Evolutionary conservation across 2,329 filamentous ascomycete genomes (phyloP).

Genomic region (Apiospora saccharicola): DNA sequence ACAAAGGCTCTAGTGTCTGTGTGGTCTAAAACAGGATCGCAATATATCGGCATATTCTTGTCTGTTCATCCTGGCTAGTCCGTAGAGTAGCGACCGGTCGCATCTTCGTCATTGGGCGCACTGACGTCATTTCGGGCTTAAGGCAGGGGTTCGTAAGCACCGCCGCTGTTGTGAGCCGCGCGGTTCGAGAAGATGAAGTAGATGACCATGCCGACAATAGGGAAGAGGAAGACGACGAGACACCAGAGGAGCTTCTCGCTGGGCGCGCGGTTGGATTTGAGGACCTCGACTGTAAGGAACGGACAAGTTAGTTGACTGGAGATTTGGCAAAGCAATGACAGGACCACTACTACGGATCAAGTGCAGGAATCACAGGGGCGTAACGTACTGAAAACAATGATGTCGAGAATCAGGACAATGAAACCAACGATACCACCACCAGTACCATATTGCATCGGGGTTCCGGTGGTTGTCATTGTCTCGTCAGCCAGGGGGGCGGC

Average conservation of each 20-base stretch:
- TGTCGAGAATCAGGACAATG: conserved; percentile 67
- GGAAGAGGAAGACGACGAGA: conserved; percentile 70
- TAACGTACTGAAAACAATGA: conserved; percentile 67
- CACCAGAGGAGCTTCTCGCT: conserved; percentile 68
- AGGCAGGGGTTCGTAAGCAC: conserved; percentile 61
- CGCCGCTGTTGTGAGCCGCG: conserved; percentile 57
- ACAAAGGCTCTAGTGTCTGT: no score
- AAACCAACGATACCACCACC: conserved; percentile 69
- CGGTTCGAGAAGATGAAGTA: conserved; percentile 73
- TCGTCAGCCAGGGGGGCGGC: conserved; percentile 54
- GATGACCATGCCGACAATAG: conserved; percentile 65
- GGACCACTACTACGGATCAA: background rate
- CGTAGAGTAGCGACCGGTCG: background rate
- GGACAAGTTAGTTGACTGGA: conserved; percentile 14
- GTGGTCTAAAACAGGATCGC: background rate
- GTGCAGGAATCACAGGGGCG: background rate
- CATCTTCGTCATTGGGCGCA: background rate
- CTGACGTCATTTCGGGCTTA: conserved; percentile 27
- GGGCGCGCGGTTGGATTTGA: conserved; percentile 67
- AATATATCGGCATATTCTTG: background rate
- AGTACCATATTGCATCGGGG: conserved; percentile 65
- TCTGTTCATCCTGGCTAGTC: background rate
- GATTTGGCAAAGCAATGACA: conserved; percentile 24
- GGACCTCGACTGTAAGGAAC: conserved; percentile 62
- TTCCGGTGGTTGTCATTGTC: conserved; percentile 46